A percentile compares a stretch with the other conserved stretches of the same genome.
Conservation (phyloP, 148 eudicot species). For the Rhododendron ovatum region DNA sequence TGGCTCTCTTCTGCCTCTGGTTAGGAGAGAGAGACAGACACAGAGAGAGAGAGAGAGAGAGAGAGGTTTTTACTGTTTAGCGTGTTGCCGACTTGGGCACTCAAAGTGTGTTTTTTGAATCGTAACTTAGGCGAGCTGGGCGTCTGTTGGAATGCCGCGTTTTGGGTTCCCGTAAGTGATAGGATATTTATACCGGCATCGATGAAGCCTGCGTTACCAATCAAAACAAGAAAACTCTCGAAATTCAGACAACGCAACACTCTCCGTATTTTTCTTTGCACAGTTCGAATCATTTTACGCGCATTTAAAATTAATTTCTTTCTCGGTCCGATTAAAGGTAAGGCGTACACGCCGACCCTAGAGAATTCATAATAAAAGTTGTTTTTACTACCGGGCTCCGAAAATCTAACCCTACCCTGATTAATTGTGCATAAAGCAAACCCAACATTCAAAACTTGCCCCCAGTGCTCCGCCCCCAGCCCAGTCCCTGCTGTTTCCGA, state of each 20-base stretch:
- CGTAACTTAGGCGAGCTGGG: not conserved
- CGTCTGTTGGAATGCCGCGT: not conserved
- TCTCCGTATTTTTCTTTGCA: not conserved
- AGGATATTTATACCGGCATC: not conserved
- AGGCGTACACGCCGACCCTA: too few relatives aligned
- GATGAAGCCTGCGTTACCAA: not conserved
- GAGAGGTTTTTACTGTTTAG: not conserved
- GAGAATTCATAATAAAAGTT: too few relatives aligned
- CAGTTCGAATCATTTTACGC: too few relatives aligned
- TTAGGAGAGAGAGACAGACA: not conserved
- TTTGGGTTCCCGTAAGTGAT: not conserved
- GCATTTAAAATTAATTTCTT: too few relatives aligned
- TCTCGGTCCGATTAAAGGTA: rapidly evolving
- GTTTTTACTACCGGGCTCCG: too few relatives aligned
- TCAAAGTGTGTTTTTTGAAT: too few relatives aligned
- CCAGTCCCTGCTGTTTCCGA: not conserved
- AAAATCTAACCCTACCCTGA: too few relatives aligned
- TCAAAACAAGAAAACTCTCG: not conserved
- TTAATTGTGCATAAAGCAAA: too few relatives aligned
- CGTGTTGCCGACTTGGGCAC: not conserved
- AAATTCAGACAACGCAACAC: not conserved
- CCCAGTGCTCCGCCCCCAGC: too few relatives aligned
- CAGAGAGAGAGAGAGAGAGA: not conserved
- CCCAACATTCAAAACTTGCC: too few relatives aligned
- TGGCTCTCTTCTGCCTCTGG: not conserved